Evolutionary conservation across 2,329 filamentous ascomycete genomes (phyloP).

Genomic region (Alternaria triticimaculans): DNA sequence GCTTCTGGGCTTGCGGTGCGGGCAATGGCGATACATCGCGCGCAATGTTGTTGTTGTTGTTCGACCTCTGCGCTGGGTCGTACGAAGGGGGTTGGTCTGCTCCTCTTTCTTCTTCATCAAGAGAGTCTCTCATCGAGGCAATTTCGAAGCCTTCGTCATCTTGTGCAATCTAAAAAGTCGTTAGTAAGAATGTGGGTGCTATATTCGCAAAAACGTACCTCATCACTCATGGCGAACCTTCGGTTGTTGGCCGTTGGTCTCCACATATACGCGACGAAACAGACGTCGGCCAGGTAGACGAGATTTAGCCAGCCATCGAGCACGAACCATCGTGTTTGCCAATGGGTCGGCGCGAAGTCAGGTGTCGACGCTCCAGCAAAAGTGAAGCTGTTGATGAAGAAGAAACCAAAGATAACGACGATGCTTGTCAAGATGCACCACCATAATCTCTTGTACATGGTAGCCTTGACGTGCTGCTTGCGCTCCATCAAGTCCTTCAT

Average conservation of each 20-base stretch:
- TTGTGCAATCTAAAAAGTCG: constrained; percentile 74
- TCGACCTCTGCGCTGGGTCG: constrained; percentile 47
- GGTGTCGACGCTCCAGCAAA: constrained; percentile 85
- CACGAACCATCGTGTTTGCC: constrained; percentile 97
- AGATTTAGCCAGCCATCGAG: constrained; percentile 97
- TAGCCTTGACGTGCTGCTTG: constrained; percentile 89
- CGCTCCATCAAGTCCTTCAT: constrained; percentile 96
- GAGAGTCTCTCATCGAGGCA: constrained; percentile 80
- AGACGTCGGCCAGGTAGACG: constrained; percentile 92
- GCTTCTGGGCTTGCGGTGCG: constrained; percentile 59
- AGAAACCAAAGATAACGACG: constrained; percentile 95
- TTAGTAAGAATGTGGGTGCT: constrained; percentile 36
- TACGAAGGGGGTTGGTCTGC: constrained; percentile 48
- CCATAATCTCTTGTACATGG: constrained; percentile 99
- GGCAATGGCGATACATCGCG: constrained; percentile 59
- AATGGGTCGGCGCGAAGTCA: constrained; percentile 93
- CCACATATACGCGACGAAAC: constrained; percentile 95
- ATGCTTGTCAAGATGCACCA: constrained; percentile 95
- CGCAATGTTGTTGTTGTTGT: constrained; percentile 21
- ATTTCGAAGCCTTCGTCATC: constrained; percentile 99
- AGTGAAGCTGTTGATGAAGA: constrained; percentile 97
- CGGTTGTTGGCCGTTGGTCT: constrained; percentile 95
- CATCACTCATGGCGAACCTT: constrained; percentile 97
- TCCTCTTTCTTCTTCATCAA: constrained; percentile 67
- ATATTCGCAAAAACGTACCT: constrained; percentile 59